Base-by-base conservation (phyloP, 192 early-diverging fungal genomes). In the Gigaspora rosea region DNA sequence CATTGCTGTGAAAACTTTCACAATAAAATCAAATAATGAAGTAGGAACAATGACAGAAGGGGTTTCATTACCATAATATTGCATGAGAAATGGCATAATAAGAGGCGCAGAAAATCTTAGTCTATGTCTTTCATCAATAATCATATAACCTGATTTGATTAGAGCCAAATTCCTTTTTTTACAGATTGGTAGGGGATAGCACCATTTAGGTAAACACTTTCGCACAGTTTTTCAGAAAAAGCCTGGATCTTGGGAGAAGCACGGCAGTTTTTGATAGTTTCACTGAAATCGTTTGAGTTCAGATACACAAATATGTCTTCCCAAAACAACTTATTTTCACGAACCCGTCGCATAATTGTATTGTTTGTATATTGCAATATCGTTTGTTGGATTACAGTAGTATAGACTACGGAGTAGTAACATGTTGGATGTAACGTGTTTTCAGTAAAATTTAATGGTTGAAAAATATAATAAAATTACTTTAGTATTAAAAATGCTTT, bases 171-270 rank as follows among this genome's bases (percentile, higher is more conserved):
- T 68, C 15, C 15, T 22, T 8, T 22, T 22, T 8, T 22, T 35
- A 68, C n/a, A 2, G 9, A 27, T 8, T 16, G 13, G 6, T 68
- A 35, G 41, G 46, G 48, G 8, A 68, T 20, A 4, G 32, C 6
- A 68, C 47, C 48, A 16, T 50, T 68, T 50, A 68, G 48, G 66
- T 49, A 68, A 68, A 68, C 16, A 49, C 48, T 0, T 68, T 68
- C 18, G 0, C 66, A 16, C 48, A 3, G 66, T 15, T 13, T 27
- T 20, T 27, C 18, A 68, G 16, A 49, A 68, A 68, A n/a, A 35
- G n/a, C 33, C 4, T 2, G 16, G 5, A 68, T 8, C 48, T n/a
- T 46, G n/a, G n/a, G n/a, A 1, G 47, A n/a, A 46, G 66, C 18
- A 68, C 47, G 47, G 46, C 47, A 68, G 13, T n/a, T 5, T 48